Base-by-base conservation (phyloP, 768 basidiomycete species). In the Auricularia heimuer region DNA sequence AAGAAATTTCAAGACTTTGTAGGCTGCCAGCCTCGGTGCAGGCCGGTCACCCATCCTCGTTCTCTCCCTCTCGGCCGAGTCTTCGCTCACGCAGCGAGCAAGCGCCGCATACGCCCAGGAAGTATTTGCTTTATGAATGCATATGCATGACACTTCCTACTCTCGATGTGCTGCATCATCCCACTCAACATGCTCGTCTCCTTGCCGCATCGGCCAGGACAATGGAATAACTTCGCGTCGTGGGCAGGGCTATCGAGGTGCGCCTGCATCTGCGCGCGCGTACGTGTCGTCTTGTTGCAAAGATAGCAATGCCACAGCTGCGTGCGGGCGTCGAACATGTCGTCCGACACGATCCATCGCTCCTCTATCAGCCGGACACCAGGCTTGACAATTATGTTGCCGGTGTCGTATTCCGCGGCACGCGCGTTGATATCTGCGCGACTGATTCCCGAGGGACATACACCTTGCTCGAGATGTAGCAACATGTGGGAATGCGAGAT, bases 241-340 rank as follows among this genome's bases (percentile, higher is more conserved):
- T 89, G 88, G 2, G 69, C 75, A 1, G 88, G 85, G 72, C 88
- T 88, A 61, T 78, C 76, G 54, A 89, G 77, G 69, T 90, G 89
- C 67, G 80, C 77, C 68, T 90, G 86, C 62, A 90, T 77, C 8
- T 72, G 74, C 0, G 16, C 12, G 12, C 88, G 78, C 0, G 75
- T 69, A 60, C 68, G 36, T 68, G 80, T 85, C 12, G 60, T 68
- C 33, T 62, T 65, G 71, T 83, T 78, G 71, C 88, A 89, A 29
- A 90, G 72, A 69, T 83, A 83, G 73, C 88, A 90, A 72, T 89
- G 86, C 71, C 78, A 90, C 4, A 51, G 47, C 11, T 6, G 47
- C 47, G 67, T 75, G 4, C 0, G 3, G 0, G 76, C 76, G 66
- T 81, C 81, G 75, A 75, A 83, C 16, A 81, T 75, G 37, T 66